Evolutionary conservation across 129 eudicot genomes (phyloP).

Genomic region (Glebionis coronaria): DNA sequence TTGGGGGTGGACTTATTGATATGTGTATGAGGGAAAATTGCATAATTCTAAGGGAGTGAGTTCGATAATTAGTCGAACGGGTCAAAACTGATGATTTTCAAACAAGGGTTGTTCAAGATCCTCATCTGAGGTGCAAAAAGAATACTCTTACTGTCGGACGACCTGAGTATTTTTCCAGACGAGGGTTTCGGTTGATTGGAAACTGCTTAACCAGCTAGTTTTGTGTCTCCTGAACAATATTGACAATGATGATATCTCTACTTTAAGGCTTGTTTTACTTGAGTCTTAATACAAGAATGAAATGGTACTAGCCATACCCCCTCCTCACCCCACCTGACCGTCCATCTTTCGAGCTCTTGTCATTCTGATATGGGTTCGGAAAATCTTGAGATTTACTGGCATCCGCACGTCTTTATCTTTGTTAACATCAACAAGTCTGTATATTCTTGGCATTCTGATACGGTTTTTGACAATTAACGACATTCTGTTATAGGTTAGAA

Average conservation of each 20-base stretch:
- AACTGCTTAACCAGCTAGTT: conserved; percentile 45
- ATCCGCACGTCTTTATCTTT: too few relatives aligned
- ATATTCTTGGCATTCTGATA: too few relatives aligned
- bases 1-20: conserved; percentile 45
- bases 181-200: conserved; percentile 44
- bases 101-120: conserved; percentile 47
- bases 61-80: conserved; percentile 55
- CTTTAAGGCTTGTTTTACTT: conserved; percentile 34
- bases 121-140: conserved; percentile 72
- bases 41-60: conserved; percentile 69
- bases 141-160: conserved; percentile 64
- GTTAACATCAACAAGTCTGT: too few relatives aligned
- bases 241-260: conserved; percentile 43
- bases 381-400: neutral
- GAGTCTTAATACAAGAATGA: conserved; percentile 43
- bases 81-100: conserved; percentile 37
- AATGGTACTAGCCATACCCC: conserved; percentile 35
- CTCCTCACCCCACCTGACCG: conserved; percentile 11
- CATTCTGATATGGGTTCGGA: neutral
- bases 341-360: neutral
- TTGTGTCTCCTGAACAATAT: conserved; percentile 41
- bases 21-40: conserved; percentile 47
- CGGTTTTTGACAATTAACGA: too few relatives aligned
- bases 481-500: too few relatives aligned
- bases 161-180: conserved; percentile 49